These are phyloP conservation scores for Eremothecium coryli DNA, from an alignment of 1,139 yeast species.

Conservation along the genomic window DNA sequence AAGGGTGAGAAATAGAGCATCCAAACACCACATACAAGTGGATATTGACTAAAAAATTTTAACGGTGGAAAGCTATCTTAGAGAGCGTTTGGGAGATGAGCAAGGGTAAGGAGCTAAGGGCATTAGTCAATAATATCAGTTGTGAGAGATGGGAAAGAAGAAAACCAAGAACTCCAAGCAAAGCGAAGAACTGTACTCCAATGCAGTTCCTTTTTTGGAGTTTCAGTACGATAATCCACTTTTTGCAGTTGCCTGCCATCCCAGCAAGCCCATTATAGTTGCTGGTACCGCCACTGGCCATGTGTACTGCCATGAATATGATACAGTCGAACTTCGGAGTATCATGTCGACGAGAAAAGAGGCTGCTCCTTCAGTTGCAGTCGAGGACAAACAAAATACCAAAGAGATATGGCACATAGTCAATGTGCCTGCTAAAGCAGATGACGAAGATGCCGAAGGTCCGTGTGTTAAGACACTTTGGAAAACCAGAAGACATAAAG, in stretches of 20 bases:
- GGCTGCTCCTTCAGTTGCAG: conserved; percentile 5
- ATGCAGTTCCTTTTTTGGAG: conserved; percentile 45
- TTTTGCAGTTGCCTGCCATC: conserved; percentile 75
- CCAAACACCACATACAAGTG: conserved; percentile 1
- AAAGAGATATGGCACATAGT: conserved; percentile 44
- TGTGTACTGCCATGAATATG: conserved; percentile 48
- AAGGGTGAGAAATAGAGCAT: conserved; percentile 1
- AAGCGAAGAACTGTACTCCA: conserved; percentile 34
- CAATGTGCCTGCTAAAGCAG: conserved; percentile 31
- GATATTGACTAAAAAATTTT: no score
- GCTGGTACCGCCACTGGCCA: conserved; percentile 79
- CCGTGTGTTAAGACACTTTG: conserved; percentile 42
- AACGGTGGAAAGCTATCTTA: no score
- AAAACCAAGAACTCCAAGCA: conserved; percentile 13
- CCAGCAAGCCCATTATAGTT: conserved; percentile 52
- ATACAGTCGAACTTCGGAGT: conserved; percentile 36
- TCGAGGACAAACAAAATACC: conserved; percentile 29
- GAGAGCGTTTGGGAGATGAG: no score
- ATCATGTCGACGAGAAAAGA: conserved; percentile 23
- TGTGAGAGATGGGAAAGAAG: conserved; percentile 23
- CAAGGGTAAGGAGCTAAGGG: no score
- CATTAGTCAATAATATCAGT: no score
- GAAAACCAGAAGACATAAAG: conserved; percentile 87
- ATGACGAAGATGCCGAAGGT: conserved; percentile 29
- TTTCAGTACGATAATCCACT: conserved; percentile 50